Evolutionary conservation across 1,139 yeast genomes (phyloP).

Genomic region (Hanseniaspora gamundiae): DNA sequence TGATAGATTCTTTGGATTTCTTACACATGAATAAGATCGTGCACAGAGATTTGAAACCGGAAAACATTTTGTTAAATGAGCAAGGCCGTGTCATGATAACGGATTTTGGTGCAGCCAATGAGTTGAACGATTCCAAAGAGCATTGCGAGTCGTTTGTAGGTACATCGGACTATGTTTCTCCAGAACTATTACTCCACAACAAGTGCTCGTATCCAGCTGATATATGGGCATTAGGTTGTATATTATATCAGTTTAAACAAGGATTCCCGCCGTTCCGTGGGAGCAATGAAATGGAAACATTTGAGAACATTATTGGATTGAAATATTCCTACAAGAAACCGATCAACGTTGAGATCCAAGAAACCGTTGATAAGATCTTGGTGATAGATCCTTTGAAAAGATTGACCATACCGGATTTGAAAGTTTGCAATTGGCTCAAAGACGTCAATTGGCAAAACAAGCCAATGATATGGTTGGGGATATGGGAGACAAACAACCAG

Average conservation of each 20-base stretch:
- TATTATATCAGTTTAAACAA: slow-evolving; percentile 59
- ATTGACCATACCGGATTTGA: slow-evolving; percentile 50
- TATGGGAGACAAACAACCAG: slow-evolving; percentile 16
- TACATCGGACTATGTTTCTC: slow-evolving; percentile 76
- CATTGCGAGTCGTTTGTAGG: slow-evolving; percentile 66
- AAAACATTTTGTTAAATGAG: slow-evolving; percentile 69
- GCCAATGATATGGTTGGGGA: slow-evolving; percentile 51
- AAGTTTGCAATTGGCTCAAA: slow-evolving; percentile 64
- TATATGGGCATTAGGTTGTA: slow-evolving; percentile 77
- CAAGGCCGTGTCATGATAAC: slow-evolving; percentile 77
- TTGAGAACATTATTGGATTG: slow-evolving; percentile 51
- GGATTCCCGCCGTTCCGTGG: slow-evolving; percentile 79
- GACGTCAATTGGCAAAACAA: slow-evolving; percentile 53
- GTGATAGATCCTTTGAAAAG: slow-evolving; percentile 54
- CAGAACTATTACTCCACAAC: slow-evolving; percentile 56
- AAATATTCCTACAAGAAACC: slow-evolving; percentile 48
- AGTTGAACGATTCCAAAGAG: slow-evolving; percentile 12
- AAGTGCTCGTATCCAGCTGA: slow-evolving; percentile 68
- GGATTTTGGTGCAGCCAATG: slow-evolving; percentile 39
- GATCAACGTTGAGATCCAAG: slow-evolving; percentile 36
- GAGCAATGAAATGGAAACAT: slow-evolving; percentile 60
- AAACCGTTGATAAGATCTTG: slow-evolving; percentile 43
- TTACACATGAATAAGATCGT: slow-evolving; percentile 4
- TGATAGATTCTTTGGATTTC: slow-evolving; percentile 5
- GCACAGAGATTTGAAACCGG: slow-evolving; percentile 92